phyloP scores from a whole-genome alignment of 805 yeast genomes.

The Wickerhamia fluorescens region DNA sequence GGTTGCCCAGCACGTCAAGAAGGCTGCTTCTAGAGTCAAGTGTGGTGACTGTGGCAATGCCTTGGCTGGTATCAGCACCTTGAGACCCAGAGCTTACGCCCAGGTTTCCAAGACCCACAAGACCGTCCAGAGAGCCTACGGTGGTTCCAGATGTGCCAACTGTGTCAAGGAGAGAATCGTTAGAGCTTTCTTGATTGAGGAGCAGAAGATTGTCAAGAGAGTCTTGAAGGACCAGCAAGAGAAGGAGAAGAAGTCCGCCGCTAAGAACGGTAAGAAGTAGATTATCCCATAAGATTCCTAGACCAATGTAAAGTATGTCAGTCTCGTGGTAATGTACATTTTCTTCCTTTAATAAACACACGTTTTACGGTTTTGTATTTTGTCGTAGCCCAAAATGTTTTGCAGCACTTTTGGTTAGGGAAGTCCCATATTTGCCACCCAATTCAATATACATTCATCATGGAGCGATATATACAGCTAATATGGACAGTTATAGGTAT shows the following conservation, averaged over 20 bases:
- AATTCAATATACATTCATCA: no score
- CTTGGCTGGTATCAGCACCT: slow-evolving; percentile 82
- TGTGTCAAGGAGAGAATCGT: slow-evolving; percentile 99
- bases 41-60: slow-evolving; percentile 84
- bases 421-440: no score
- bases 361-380: no score
- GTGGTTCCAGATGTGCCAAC: slow-evolving; percentile 98
- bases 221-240: slow-evolving; percentile 95
- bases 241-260: slow-evolving; percentile 59
- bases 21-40: slow-evolving; percentile 78
- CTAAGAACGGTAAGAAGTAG: slow-evolving; percentile 29
- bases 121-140: slow-evolving; percentile 99
- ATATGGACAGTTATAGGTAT: no score
- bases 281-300: slow-evolving; percentile 4
- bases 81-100: slow-evolving; percentile 99
- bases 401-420: no score
- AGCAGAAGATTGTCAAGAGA: slow-evolving; percentile 99
- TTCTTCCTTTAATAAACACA: slow-evolving; percentile 8
- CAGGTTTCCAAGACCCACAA: slow-evolving; percentile 91
- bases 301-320: no score
- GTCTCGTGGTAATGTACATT: slow-evolving; percentile 3
- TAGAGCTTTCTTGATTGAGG: slow-evolving; percentile 99
- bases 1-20: slow-evolving; percentile 96
- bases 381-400: no score
- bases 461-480: no score